Base-by-base conservation (phyloP, 768 basidiomycete genomes). In the Pleurotus djamor region DNA sequence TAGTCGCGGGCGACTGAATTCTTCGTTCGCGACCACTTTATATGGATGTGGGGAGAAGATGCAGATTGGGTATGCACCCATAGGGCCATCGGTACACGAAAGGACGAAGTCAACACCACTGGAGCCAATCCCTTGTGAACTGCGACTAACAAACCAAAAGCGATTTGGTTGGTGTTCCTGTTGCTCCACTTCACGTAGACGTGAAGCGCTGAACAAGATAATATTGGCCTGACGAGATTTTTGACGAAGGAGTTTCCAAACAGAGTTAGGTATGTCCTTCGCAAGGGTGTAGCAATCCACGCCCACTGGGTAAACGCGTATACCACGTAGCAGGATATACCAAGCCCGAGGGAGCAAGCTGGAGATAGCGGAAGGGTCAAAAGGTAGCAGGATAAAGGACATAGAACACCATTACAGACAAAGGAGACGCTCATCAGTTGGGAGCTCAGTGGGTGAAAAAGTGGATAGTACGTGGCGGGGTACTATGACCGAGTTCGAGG, bases 61-160 rank as follows among this genome's bases (percentile, higher is more conserved):
- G 71, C 85, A 86, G 9, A 85, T 65, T 2, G 84, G 85, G 52
- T 83, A 81, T 34, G 72, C 65, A 9, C 76, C 83, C 32, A 83
- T 61, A 4, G 65, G 61, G 3, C 76, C 76, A 34, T 69, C 61
- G 3, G 76, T 81, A 63, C 82, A 84, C 13, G 83, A 77, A 4
- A 85, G 69, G 5, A 85, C 64, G 59, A 82, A 76, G 45, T 76
- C 71, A 21, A 76, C 34, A 4, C 38, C 33, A 17, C 4, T 41
- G 14, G 49, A 17, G 37, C 75, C 21, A 3, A 28, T 28, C 21
- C 21, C 21, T 3, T 28, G 21, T 28, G 21, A 28, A 28, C 21
- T 66, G 5, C 78, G 72, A 63, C 83, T 83, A 8, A 79, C 73
- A 6, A 71, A 60, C 68, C 67, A 70, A 9, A 66, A 35, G 32